These are phyloP conservation scores for Penicillium digitatum DNA, from an alignment of 2,329 filamentous ascomycete species.

Conservation along the genomic window DNA sequence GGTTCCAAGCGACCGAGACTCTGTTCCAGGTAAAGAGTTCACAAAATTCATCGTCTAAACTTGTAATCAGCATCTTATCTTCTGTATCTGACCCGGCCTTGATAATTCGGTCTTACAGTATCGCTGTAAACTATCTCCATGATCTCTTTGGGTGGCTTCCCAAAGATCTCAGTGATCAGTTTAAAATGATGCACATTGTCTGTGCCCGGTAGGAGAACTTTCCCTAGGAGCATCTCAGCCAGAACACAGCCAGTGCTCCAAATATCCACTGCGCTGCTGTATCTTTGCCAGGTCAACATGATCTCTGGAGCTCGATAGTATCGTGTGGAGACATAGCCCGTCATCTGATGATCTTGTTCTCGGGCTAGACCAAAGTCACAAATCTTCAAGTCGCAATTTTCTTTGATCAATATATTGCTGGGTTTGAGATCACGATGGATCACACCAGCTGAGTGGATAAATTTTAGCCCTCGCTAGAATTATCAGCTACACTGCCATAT, in stretches of 20 bases:
- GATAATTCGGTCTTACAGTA: constrained; percentile 52
- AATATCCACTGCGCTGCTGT: constrained; percentile 95
- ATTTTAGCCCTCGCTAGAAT: constrained; percentile 83
- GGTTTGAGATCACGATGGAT: constrained; percentile 74
- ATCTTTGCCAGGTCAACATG: constrained; percentile 99
- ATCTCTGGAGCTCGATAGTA: constrained; percentile 98
- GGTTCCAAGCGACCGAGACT: background rate
- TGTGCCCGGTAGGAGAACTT: constrained; percentile 94
- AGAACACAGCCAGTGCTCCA: constrained; percentile 99
- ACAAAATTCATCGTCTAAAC: constrained; percentile 2
- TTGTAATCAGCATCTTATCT: background rate
- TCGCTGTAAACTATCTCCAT: constrained; percentile 97
- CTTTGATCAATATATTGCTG: constrained; percentile 97
- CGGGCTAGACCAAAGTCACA: constrained; percentile 95
- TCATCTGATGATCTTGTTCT: constrained; percentile 98
- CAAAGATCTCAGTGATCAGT: constrained; percentile 94
- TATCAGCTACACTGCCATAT: background rate
- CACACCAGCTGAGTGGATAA: constrained; percentile 94
- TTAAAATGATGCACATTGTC: constrained; percentile 99
- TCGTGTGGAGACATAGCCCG: constrained; percentile 92
- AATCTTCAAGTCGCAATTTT: constrained; percentile 98
- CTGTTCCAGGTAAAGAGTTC: background rate
- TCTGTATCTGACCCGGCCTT: too few species aligned
- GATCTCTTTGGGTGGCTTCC: constrained; percentile 93
- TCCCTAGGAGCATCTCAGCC: constrained; percentile 96